A percentile compares a stretch with the other conserved stretches of the same genome.
phyloP scores from a whole-genome alignment of 1,284 basidiomycete species.

The Tylopilus orsonianus region DNA sequence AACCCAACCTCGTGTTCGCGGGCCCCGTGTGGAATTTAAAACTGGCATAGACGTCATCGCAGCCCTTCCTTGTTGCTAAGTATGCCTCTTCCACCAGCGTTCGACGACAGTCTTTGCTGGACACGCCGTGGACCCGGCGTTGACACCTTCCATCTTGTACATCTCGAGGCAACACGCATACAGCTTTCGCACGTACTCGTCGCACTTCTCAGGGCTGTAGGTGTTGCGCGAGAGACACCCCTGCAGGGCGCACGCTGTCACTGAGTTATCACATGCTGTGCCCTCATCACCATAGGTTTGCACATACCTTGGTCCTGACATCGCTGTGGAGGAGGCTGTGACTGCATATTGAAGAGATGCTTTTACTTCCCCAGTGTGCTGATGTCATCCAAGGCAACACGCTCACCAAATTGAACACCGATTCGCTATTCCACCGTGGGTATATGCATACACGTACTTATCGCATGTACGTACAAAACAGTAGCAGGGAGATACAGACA shows the following conservation, averaged over 20 bases:
- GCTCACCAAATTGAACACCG: too few species aligned
- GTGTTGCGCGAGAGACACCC: slow-evolving; percentile 62
- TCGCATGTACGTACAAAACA: too few species aligned
- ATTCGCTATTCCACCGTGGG: too few species aligned
- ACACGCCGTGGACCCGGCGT: slow-evolving; percentile 56
- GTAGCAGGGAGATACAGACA: too few species aligned
- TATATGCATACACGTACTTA: too few species aligned
- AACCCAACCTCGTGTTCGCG: too few species aligned
- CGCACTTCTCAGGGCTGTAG: slow-evolving; percentile 62
- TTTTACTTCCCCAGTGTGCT: too few species aligned
- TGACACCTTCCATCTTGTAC: slow-evolving; percentile 44
- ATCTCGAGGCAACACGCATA: slow-evolving; percentile 39
- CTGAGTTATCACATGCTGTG: too few species aligned
- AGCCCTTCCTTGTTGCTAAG: slow-evolving; percentile 6
- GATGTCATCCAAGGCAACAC: too few species aligned
- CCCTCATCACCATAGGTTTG: not conserved
- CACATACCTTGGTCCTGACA: slow-evolving; percentile 36
- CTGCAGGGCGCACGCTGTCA: slow-evolving; percentile 64
- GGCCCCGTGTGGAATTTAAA: too few species aligned
- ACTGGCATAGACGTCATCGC: too few species aligned
- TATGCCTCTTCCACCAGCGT: slow-evolving; percentile 52
- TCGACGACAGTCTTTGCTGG: slow-evolving; percentile 53
- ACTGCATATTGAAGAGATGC: too few species aligned
- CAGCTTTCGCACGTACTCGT: slow-evolving; percentile 43
- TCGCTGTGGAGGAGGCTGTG: slow-evolving; percentile 3